Percentiles rank a stretch among this genome's conserved stretches.
Evolutionary conservation across 1,139 yeast genomes (phyloP).

Genomic region (Martiniozyma asiatica): DNA sequence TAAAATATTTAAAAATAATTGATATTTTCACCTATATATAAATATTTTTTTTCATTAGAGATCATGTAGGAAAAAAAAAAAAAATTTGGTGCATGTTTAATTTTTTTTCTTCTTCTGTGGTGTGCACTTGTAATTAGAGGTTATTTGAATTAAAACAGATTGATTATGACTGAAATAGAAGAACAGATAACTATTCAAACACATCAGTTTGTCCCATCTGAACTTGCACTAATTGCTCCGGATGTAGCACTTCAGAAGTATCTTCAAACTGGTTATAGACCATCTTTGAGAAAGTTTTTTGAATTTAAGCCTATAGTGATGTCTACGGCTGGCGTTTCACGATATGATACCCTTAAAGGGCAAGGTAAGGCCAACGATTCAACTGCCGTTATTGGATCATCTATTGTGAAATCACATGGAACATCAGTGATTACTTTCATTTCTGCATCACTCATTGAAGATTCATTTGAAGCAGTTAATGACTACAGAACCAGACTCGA

Average conservation of each 20-base stretch:
- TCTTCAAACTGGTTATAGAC: slow-evolving; percentile 58
- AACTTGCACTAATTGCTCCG: slow-evolving; percentile 76
- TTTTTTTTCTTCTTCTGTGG: too few species aligned
- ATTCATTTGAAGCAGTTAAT: slow-evolving; percentile 27
- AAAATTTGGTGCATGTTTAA: too few species aligned
- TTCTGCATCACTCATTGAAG: slow-evolving; percentile 58
- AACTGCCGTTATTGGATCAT: slow-evolving; percentile 50
- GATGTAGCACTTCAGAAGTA: slow-evolving; percentile 75
- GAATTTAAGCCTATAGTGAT: slow-evolving; percentile 58
- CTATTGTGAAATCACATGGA: slow-evolving; percentile 62
- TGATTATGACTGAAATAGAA: slow-evolving; percentile 3
- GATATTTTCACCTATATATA: too few species aligned
- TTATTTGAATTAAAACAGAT: too few species aligned
- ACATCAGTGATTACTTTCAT: slow-evolving; percentile 68
- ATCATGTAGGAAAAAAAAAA: too few species aligned
- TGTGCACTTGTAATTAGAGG: too few species aligned
- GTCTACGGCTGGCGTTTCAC: slow-evolving; percentile 30
- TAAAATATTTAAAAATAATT: too few species aligned
- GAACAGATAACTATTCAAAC: slow-evolving; percentile 20
- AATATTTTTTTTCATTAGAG: too few species aligned
- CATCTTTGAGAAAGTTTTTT: slow-evolving; percentile 55
- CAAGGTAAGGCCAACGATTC: slow-evolving; percentile 10
- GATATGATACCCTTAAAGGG: slow-evolving; percentile 21
- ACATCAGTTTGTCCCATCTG: slow-evolving; percentile 64
- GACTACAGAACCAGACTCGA: slow-evolving; percentile 22